Evolutionary conservation across 495 filamentous ascomycete species (phyloP), one percentile per base, ranked within the genome.

Genomic region (Lichina pygmaea): DNA sequence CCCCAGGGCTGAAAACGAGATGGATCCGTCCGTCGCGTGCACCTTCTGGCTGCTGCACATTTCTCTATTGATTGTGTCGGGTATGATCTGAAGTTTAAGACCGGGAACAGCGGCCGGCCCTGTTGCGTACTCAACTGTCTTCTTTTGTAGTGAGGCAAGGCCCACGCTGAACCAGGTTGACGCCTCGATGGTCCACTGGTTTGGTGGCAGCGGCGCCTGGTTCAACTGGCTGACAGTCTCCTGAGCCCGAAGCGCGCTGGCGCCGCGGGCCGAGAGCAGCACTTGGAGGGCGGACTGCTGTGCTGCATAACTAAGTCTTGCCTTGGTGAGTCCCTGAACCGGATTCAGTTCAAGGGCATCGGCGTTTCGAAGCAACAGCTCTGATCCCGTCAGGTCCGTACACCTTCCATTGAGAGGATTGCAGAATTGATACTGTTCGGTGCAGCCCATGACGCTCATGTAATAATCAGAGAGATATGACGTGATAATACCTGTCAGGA

Each of bases 251-350:
- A 57, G 50, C n/a, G 54, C 48, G 7, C 32, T 48, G 50, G 52
- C 55, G 46, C 55, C 62, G 34, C 46, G 51, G 53, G 49, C 41
- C 52, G 48, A 44, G 41, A 38, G 56, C 44, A 37, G 53, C 57
- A 50, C 52, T 46, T n/a, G n/a, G n/a, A 51, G 68, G 60, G 12
- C 58, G 48, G 37, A 47, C 34, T 32, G 65, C 55, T 44, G 58
- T 54, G 6, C 51, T 8, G 34, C 49, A 5, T 45, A 34, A 3
- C 46, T 44, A 15, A 72, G 58, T 6, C 49, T 50, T n/a, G 60
- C 55, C 31, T 63, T 59, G 42, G 68, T 67, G 46, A 58, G 59
- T 12, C 63, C 59, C 47, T 60, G 62, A 45, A 61, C 53, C 43
- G 66, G 63, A 45, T 45, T 34, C 30, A 45, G 34, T 33, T 17